phyloP scores from a whole-genome alignment of 139 green algal genomes.

The Tetraselmis chui region DNA sequence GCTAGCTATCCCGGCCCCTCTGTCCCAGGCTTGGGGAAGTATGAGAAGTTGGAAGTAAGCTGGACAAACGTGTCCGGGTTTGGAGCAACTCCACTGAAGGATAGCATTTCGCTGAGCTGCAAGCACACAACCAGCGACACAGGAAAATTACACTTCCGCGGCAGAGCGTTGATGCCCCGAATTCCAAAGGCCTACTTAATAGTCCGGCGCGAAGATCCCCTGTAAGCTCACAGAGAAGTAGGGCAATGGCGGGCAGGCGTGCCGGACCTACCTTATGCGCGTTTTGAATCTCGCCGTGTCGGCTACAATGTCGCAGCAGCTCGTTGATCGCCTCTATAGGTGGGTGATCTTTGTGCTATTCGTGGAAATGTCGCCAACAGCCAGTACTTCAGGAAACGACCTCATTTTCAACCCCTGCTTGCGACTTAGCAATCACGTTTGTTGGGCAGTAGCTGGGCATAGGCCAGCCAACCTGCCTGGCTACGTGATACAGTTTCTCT shows the following conservation, averaged over 20 bases:
- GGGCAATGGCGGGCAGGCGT: no score
- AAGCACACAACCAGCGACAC: no score
- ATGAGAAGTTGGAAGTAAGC: not conserved
- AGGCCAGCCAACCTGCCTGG: not conserved
- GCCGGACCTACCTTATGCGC: not conserved
- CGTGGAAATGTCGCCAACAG: not conserved
- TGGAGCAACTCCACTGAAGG: not conserved
- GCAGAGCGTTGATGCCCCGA: not conserved
- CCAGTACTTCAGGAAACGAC: no score
- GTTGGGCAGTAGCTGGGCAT: no score
- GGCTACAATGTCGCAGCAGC: not conserved
- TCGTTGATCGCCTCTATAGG: not conserved
- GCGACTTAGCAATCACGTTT: no score
- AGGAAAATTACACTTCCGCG: no score
- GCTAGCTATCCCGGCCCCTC: not conserved
- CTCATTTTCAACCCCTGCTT: no score
- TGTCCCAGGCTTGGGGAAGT: not conserved
- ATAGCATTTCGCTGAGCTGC: not conserved
- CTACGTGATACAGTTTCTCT: not conserved
- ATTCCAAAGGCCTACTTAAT: no score
- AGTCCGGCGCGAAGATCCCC: no score
- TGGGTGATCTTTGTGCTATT: not conserved
- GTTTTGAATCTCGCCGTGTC: not conserved
- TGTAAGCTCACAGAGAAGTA: no score
- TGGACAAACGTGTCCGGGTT: not conserved